Evolutionary conservation across 768 basidiomycete genomes (phyloP).

Genomic region (Chalciporus sphaerocephalus): DNA sequence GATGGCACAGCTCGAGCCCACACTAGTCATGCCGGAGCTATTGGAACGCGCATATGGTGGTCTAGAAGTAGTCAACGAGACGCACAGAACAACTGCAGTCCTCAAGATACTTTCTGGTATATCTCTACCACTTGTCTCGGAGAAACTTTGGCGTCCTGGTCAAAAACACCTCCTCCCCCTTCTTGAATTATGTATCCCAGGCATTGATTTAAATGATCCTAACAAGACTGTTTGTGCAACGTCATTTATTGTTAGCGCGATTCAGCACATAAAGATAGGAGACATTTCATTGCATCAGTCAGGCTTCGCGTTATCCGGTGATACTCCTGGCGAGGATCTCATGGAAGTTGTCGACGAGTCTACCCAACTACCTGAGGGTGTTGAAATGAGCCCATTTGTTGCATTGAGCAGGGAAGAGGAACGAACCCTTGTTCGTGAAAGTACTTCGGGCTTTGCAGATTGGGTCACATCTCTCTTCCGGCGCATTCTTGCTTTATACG

Average conservation of each 20-base stretch:
- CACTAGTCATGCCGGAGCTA: conserved; percentile 83
- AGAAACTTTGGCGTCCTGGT: conserved; percentile 77
- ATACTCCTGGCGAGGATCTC: conserved; percentile 49
- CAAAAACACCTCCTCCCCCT: conserved; percentile 86
- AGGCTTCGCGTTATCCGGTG: conserved; percentile 50
- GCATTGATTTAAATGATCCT: conserved; percentile 87
- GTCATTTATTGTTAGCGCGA: conserved; percentile 68
- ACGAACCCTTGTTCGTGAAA: conserved; percentile 67
- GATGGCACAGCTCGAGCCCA: conserved; percentile 77
- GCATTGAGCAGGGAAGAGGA: conserved; percentile 60
- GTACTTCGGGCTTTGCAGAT: conserved; percentile 72
- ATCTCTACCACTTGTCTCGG: conserved; percentile 69
- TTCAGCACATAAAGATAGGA: conserved; percentile 75
- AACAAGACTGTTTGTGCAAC: conserved; percentile 76
- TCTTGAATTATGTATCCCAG: conserved; percentile 84
- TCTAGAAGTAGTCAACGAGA: conserved; percentile 92
- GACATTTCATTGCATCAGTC: conserved; percentile 64
- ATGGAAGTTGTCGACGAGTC: conserved; percentile 49
- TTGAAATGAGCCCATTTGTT: conserved; percentile 32
- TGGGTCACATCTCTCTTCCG: conserved; percentile 79
- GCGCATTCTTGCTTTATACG: conserved; percentile 75
- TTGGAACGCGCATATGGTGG: conserved; percentile 89
- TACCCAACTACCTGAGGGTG: conserved; percentile 49
- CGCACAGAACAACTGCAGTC: conserved; percentile 89
- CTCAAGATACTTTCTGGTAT: conserved; percentile 79